Evolutionary conservation across 2,329 filamentous ascomycete species (phyloP).

Genomic region (Pseudonectria foliicola): DNA sequence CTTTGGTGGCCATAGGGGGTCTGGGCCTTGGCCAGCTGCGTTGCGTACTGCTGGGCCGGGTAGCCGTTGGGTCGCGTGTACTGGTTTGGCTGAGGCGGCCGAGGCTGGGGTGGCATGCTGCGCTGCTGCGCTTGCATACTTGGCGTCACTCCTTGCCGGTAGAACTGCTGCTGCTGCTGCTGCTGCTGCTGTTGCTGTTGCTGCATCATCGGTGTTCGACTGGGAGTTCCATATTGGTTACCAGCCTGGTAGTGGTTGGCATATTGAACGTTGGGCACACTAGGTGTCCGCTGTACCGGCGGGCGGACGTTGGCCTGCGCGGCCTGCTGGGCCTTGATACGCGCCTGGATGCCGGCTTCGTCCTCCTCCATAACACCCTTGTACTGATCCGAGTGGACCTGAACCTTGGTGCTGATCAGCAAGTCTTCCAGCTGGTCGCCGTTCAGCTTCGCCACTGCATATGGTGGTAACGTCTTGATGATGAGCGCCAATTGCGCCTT

Average conservation of each 20-base stretch:
- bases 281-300: slow-evolving; percentile 31
- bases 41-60: slow-evolving; percentile 35
- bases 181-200: slow-evolving; percentile 28
- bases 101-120: slow-evolving; percentile 26
- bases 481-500: slow-evolving; percentile 69
- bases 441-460: slow-evolving; percentile 77
- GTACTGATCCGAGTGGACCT: slow-evolving; percentile 66
- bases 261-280: slow-evolving; percentile 33
- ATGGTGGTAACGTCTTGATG: slow-evolving; percentile 70
- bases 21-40: slow-evolving; percentile 45
- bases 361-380: slow-evolving; percentile 80
- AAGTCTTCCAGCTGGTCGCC: slow-evolving; percentile 79
- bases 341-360: slow-evolving; percentile 51
- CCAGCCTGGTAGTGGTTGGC: slow-evolving; percentile 34
- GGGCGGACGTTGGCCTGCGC: slow-evolving; percentile 30
- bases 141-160: slow-evolving; percentile 31
- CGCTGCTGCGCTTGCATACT: slow-evolving; percentile 37
- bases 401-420: slow-evolving; percentile 71
- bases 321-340: slow-evolving; percentile 34
- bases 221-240: slow-evolving; percentile 42
- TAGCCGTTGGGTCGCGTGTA: slow-evolving; percentile 45
- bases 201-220: slow-evolving; percentile 36
- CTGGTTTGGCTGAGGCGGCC: slow-evolving; percentile 37
- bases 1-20: slow-evolving; percentile 45
- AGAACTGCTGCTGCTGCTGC: slow-evolving; percentile 33